Evolutionary conservation across 1,139 yeast genomes (phyloP), one percentile per base, ranked within the genome.

Genomic region (Blastobotrys aristatus): DNA sequence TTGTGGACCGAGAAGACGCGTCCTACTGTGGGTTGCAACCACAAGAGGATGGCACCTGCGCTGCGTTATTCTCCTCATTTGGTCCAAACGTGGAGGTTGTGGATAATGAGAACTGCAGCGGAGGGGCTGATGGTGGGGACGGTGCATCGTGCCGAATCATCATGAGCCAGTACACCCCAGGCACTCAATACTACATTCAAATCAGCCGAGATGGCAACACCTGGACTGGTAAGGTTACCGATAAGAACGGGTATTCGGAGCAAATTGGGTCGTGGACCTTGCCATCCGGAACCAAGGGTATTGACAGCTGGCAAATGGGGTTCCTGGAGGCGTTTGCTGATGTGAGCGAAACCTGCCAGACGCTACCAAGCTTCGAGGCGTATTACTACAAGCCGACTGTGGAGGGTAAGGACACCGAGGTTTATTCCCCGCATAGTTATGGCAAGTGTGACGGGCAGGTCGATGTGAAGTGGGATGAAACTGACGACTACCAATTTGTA

Each of bases 11-110:
- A 8, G 26, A 27, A 3, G 13, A 18, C 14, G 17, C 18, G 20
- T 35, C 34, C 20, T 40, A 40, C 30, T 18, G 29, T 30, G 43
- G 43, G 10, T 17, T 40, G 13, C 43, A 40, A 20, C 42, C 42
- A 10, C 26, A n/a, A 13, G 22, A 10, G 2, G 11, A 4, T 11
- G 29, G 30, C 16, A 20, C 13, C 10, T 33, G 34, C 18, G 11
- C 18, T 17, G 43, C 43, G 2, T 6, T 40, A 13, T 40, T 40
- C 18, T 40, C 43, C 6, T 35, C 27, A 11, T 40, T 40, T 20
- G 43, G 43, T n/a, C 16, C 17, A 2, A 33, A 33, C 18, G 20
- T 33, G 8, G 22, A 29, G 6, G 35, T 27, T 14, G 18, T 30
- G 8, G 43, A 40, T 30, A n/a, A 14, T 6, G 29, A 17, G 2